Percentiles rank a stretch among this genome's conserved stretches.
phyloP scores from a whole-genome alignment of 176 grass and related monocot species.

The Chloris gayana region DNA sequence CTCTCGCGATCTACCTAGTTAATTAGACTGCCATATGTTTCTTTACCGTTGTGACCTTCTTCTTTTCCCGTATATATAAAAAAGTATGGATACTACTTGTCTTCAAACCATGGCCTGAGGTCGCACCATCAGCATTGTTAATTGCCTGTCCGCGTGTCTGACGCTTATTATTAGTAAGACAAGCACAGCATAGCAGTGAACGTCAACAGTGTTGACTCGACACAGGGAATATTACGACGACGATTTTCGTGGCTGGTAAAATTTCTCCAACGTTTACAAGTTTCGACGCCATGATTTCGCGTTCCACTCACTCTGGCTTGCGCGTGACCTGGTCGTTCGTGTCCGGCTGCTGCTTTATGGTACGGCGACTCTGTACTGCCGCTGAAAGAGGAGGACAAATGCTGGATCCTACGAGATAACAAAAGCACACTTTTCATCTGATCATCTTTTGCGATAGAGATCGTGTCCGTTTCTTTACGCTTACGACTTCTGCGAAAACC shows the following conservation, averaged over 20 bases:
- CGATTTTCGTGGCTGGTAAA: neutral
- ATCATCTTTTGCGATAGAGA: conserved; percentile 24
- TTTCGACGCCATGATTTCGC: conserved; percentile 18
- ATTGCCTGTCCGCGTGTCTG: neutral
- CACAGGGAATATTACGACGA: neutral
- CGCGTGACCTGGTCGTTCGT: neutral
- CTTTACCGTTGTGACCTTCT: too few relatives aligned
- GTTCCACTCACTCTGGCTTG: conserved; percentile 15
- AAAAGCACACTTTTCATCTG: conserved; percentile 4
- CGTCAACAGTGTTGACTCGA: too few relatives aligned
- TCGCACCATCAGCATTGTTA: neutral
- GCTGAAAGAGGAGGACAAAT: neutral
- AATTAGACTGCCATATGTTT: too few relatives aligned
- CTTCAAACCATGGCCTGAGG: neutral
- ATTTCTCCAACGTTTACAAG: neutral
- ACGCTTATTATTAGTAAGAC: neutral
- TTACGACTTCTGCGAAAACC: neutral
- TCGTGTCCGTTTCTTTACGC: conserved; percentile 5
- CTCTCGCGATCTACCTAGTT: neutral
- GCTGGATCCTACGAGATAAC: neutral
- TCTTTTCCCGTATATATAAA: too few relatives aligned
- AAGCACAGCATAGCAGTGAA: neutral
- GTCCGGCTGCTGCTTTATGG: neutral
- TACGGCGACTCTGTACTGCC: neutral
- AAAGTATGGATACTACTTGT: too few relatives aligned